Evolutionary conservation across 176 grass and related monocot genomes (phyloP).

Genomic region (Ensete glaucum): DNA sequence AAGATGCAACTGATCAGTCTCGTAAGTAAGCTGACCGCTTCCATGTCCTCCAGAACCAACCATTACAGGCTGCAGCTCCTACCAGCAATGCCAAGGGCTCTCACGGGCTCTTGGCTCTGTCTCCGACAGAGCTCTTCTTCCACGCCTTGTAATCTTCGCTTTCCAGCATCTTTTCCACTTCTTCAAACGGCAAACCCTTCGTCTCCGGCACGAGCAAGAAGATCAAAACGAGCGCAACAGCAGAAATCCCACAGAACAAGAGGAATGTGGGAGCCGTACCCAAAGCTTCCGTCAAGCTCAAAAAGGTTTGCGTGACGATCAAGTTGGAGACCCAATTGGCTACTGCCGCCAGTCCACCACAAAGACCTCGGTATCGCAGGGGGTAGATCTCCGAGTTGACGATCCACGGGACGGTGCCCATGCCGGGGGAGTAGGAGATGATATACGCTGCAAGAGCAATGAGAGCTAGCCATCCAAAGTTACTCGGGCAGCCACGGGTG

Average conservation of each 20-base stretch:
- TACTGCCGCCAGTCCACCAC: conserved; percentile 80
- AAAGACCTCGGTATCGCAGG: conserved; percentile 70
- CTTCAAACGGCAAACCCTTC: conserved; percentile 81
- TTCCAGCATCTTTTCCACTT: conserved; percentile 88
- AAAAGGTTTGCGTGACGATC: conserved; percentile 82
- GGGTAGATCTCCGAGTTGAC: conserved; percentile 99
- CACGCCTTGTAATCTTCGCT: conserved; percentile 70
- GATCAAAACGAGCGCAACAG: conserved; percentile 42
- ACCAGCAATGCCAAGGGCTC: too few relatives aligned
- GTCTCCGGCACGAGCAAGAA: conserved; percentile 90
- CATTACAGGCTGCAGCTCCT: too few relatives aligned
- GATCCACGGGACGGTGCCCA: conserved; percentile 92
- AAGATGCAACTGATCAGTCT: too few relatives aligned
- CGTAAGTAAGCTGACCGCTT: too few relatives aligned
- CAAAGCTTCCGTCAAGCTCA: conserved; percentile 73
- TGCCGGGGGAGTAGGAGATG: conserved; percentile 79
- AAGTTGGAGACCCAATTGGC: conserved; percentile 95
- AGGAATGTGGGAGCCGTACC: conserved; percentile 83
- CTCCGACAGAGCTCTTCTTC: conserved; percentile 37
- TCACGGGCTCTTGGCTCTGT: too few relatives aligned
- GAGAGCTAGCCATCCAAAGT: conserved; percentile 84
- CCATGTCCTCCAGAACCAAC: too few relatives aligned
- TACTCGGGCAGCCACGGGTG: conserved; percentile 74
- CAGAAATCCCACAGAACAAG: conserved; percentile 60
- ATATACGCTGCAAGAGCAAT: conserved; percentile 70